These are phyloP conservation scores for Berberis vulgaris DNA, from an alignment of 164 flowering plant species.

Conservation along the genomic window DNA sequence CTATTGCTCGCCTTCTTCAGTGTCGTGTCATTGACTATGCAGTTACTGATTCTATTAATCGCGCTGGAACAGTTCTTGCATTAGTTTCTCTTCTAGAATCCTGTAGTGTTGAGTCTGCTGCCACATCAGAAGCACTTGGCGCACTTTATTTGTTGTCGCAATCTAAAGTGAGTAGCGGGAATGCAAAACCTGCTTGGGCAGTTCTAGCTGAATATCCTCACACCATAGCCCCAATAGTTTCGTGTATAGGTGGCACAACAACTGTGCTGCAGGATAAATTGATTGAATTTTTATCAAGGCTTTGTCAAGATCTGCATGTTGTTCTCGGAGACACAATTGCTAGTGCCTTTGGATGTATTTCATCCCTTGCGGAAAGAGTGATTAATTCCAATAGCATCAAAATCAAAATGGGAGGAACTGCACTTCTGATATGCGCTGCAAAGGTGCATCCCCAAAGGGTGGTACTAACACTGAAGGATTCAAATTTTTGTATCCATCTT, in stretches of 20 bases:
- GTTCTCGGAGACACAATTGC: slow-evolving; percentile 57
- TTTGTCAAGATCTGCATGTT: slow-evolving; percentile 62
- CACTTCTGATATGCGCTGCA: slow-evolving; percentile 85
- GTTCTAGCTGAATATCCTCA: slow-evolving; percentile 70
- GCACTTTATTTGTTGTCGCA: slow-evolving; percentile 86
- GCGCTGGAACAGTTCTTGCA: slow-evolving; percentile 84
- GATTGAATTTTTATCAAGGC: slow-evolving; percentile 70
- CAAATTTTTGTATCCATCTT: slow-evolving; percentile 42
- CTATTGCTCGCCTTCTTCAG: slow-evolving; percentile 73
- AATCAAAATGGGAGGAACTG: slow-evolving; percentile 85
- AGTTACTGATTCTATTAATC: slow-evolving; percentile 66
- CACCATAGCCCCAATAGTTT: slow-evolving; percentile 69
- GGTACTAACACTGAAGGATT: slow-evolving; percentile 55
- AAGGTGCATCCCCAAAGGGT: slow-evolving; percentile 65
- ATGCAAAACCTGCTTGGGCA: slow-evolving; percentile 75
- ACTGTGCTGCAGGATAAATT: slow-evolving; percentile 84
- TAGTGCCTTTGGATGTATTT: slow-evolving; percentile 52
- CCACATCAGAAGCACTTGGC: slow-evolving; percentile 77
- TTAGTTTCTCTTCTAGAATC: slow-evolving; percentile 74
- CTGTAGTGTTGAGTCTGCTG: slow-evolving; percentile 41
- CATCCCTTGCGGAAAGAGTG: slow-evolving; percentile 69
- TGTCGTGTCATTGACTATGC: slow-evolving; percentile 44
- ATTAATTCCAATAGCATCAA: slow-evolving; percentile 40
- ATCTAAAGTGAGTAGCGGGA: slow-evolving; percentile 45
- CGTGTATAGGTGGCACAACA: slow-evolving; percentile 55